A percentile compares a stretch with the other conserved stretches of the same genome.
phyloP scores from a whole-genome alignment of 106 monocot species.

The Triglochin maritima region DNA sequence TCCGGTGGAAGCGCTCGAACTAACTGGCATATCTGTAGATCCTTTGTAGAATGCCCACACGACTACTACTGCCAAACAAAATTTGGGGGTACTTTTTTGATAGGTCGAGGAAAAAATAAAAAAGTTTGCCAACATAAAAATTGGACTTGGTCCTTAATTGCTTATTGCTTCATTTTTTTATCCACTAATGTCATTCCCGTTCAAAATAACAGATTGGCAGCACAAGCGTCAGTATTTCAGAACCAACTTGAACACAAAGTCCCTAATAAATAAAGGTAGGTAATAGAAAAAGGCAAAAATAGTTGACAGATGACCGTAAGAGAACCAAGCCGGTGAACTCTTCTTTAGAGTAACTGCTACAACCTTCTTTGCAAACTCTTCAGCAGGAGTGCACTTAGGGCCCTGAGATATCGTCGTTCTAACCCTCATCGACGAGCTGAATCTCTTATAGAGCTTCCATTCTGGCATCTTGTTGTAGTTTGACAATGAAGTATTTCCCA shows the following conservation, averaged over 20 bases:
- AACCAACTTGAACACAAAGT: constrained; percentile 29
- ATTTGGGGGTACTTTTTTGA: too few species aligned
- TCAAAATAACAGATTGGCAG: too few species aligned
- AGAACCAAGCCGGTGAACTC: constrained; percentile 73
- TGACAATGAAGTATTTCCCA: constrained; percentile 42
- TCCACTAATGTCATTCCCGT: too few species aligned
- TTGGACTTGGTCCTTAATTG: too few species aligned
- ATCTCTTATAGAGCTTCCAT: constrained; percentile 78
- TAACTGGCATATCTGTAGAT: too few species aligned
- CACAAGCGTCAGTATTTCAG: constrained; percentile 24
- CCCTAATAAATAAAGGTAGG: constrained; percentile 52
- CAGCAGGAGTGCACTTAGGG: constrained; percentile 47
- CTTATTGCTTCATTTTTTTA: too few species aligned
- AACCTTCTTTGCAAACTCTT: constrained; percentile 66
- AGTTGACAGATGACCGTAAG: constrained; percentile 58
- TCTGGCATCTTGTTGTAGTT: constrained; percentile 59
- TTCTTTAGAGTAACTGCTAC: constrained; percentile 46
- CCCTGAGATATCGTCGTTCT: constrained; percentile 57
- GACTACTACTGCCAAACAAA: too few species aligned
- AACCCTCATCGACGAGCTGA: constrained; percentile 34
- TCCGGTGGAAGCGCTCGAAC: too few species aligned
- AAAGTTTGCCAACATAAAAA: too few species aligned
- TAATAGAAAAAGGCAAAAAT: constrained; percentile 48
- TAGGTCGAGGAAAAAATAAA: too few species aligned
- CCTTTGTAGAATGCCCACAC: too few species aligned